Evolutionary conservation across 352 stramenopile genomes (phyloP).

Genomic region (Pythium dissotocum): DNA sequence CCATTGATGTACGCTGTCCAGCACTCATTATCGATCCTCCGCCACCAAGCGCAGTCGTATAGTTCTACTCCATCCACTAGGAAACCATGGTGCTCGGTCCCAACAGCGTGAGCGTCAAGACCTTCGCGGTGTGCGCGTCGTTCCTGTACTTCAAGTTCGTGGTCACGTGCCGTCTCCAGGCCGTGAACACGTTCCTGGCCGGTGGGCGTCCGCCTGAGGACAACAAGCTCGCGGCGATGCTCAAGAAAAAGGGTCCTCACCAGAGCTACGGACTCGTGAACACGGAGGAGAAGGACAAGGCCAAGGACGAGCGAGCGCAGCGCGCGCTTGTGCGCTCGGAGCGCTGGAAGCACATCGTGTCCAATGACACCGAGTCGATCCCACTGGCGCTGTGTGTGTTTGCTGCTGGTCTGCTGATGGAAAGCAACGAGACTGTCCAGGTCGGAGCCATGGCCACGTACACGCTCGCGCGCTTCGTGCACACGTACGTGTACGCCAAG

Average conservation of each 20-base stretch:
- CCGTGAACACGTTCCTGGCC: constrained; percentile 32
- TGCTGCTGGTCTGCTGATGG: constrained; percentile 42
- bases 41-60: background rate
- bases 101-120: constrained; percentile 37
- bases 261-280: constrained; percentile 38
- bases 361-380: constrained; percentile 68
- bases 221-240: constrained; percentile 8
- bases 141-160: constrained; percentile 76
- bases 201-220: constrained; percentile 39
- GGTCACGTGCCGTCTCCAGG: constrained; percentile 44
- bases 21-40: background rate
- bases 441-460: constrained; percentile 30
- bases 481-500: constrained; percentile 40
- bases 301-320: constrained; percentile 6
- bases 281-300: constrained; percentile 17
- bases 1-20: background rate
- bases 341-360: constrained; percentile 44
- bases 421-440: constrained; percentile 40
- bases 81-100: constrained; percentile 19
- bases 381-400: constrained; percentile 57
- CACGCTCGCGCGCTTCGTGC: constrained; percentile 31
- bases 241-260: constrained; percentile 18
- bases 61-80: background rate
- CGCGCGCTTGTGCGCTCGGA: constrained; percentile 12
- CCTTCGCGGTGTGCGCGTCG: constrained; percentile 49